phyloP scores from a whole-genome alignment of 2,329 filamentous ascomycete genomes.

The Penicillium aurantiogriseum region DNA sequence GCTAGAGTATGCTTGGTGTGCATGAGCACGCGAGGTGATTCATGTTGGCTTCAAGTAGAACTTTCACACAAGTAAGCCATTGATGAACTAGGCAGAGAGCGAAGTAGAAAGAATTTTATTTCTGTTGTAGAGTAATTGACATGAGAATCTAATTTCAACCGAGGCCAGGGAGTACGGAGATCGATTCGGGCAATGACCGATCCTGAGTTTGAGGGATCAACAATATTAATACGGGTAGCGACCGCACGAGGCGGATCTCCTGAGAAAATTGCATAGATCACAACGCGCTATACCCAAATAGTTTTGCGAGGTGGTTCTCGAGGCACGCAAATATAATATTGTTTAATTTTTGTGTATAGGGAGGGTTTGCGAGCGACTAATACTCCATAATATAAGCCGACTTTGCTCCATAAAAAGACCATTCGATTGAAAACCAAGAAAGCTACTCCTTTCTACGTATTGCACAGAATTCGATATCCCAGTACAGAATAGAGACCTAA shows the following conservation, averaged over 20 bases:
- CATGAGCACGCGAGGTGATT: not conserved
- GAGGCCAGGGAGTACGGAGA: not conserved
- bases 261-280: too few species aligned
- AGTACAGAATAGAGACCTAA: too few species aligned
- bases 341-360: too few species aligned
- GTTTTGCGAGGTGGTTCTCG: too few species aligned
- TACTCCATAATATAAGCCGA: too few species aligned
- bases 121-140: not conserved
- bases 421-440: not conserved
- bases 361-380: too few species aligned
- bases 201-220: not conserved
- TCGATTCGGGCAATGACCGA: not conserved
- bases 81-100: not conserved
- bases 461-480: too few species aligned
- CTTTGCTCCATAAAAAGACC: too few species aligned
- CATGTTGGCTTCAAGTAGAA: not conserved
- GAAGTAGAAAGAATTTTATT: too few species aligned
- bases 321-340: too few species aligned
- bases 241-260: not conserved
- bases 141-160: not conserved
- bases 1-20: not conserved
- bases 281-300: too few species aligned
- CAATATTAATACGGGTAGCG: not conserved
- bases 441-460: not conserved
- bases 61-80: too few species aligned